These are phyloP conservation scores for Arthroderma sp. DNA, from an alignment of 2,329 filamentous ascomycete species.

Conservation along the genomic window DNA sequence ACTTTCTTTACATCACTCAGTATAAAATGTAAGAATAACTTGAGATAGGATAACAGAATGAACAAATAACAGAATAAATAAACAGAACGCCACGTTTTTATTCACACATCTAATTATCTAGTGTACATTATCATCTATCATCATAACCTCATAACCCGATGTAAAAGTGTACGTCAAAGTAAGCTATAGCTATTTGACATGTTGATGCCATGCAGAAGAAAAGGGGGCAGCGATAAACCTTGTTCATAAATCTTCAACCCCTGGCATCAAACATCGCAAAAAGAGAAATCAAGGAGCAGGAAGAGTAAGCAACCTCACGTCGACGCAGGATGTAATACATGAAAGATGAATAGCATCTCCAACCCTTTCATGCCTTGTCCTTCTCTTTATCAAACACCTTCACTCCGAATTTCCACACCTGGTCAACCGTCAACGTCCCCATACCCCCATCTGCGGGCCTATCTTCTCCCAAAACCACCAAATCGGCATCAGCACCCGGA, in stretches of 20 bases:
- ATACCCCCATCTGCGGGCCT: constrained; percentile 18
- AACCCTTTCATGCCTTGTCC: constrained; percentile 8
- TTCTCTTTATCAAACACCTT: constrained; percentile 30
- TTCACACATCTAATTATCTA: neutral
- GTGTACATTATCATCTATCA: neutral
- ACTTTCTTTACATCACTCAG: too few species aligned
- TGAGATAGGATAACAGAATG: too few species aligned
- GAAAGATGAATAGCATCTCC: neutral
- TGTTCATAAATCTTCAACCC: too few species aligned
- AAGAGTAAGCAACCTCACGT: neutral
- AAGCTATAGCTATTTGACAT: neutral
- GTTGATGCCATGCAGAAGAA: neutral
- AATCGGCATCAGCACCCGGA: constrained; percentile 33
- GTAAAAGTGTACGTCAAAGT: neutral
- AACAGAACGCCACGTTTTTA: neutral
- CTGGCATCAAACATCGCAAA: neutral
- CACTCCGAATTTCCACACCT: constrained; percentile 34
- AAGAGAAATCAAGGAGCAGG: neutral
- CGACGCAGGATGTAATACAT: neutral
- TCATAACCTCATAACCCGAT: neutral
- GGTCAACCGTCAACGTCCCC: constrained; percentile 29
- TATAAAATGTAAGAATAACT: too few species aligned
- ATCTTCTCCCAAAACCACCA: constrained; percentile 30
- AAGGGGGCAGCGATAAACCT: too few species aligned
- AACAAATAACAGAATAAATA: neutral